A percentile compares a stretch with the other conserved stretches of the same genome.
phyloP scores from a whole-genome alignment of 257 asterid genomes.

The Solanum medicagineum region DNA sequence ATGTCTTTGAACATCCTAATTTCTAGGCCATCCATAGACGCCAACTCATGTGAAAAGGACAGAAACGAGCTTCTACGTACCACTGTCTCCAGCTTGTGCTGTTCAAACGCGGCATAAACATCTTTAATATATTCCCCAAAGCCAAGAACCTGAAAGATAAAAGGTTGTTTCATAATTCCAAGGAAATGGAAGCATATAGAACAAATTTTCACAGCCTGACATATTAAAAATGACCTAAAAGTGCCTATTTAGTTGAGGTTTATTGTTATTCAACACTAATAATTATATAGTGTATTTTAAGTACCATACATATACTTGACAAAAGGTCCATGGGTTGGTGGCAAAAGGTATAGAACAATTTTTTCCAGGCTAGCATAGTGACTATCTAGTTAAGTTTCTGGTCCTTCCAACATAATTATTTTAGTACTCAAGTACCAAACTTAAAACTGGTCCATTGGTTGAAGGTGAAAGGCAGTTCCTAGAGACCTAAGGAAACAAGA shows the following conservation, averaged over 20 bases:
- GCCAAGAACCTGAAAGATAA: conserved; percentile 64
- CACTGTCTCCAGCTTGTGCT: conserved; percentile 77
- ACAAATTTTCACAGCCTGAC: background rate
- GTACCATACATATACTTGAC: too few species aligned
- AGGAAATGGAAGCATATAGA: background rate
- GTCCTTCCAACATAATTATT: background rate
- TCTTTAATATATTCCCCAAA: conserved; percentile 89
- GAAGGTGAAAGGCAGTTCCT: background rate
- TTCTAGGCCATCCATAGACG: background rate
- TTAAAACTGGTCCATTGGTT: background rate
- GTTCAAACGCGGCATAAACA: conserved; percentile 89
- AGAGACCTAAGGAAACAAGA: background rate
- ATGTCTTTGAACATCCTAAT: background rate
- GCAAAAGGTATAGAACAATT: background rate
- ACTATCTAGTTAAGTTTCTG: background rate
- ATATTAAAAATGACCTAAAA: background rate
- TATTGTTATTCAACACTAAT: background rate
- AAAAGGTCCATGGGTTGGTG: too few species aligned
- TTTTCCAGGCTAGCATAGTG: background rate
- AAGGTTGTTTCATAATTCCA: background rate
- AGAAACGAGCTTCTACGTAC: conserved; percentile 14
- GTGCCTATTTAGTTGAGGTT: background rate
- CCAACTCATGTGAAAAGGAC: background rate
- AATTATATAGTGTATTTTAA: background rate
- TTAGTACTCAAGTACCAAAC: background rate